A percentile compares a stretch with the other conserved stretches of the same genome.
These are phyloP conservation scores for Juncus inflexus DNA, from an alignment of 176 grass and related monocot species.

Conservation along the genomic window DNA sequence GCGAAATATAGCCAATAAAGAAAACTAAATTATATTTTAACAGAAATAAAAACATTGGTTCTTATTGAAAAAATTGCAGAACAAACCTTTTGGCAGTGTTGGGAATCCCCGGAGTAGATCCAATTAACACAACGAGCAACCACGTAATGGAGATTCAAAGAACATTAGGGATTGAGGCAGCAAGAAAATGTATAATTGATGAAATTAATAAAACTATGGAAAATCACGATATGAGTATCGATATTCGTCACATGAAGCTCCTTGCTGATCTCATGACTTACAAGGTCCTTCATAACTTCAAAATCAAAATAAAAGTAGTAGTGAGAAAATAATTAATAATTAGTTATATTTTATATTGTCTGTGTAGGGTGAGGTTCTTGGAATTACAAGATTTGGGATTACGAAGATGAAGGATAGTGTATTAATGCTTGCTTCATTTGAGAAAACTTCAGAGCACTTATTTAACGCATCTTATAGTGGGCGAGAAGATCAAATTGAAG, in stretches of 20 bases:
- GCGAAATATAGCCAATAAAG: no score
- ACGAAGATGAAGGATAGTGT: constrained; percentile 89
- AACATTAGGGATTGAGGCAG: constrained; percentile 85
- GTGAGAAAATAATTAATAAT: not conserved
- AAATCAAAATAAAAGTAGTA: not conserved
- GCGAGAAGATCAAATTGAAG: constrained; percentile 70
- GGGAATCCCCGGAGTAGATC: constrained; percentile 74
- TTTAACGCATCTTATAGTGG: constrained; percentile 87
- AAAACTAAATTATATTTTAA: no score
- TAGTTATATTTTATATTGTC: not conserved
- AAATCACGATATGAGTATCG: constrained; percentile 78
- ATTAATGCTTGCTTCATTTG: constrained; percentile 92
- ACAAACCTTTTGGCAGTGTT: constrained; percentile 90
- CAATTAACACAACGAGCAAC: constrained; percentile 65
- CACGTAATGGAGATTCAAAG: constrained; percentile 75
- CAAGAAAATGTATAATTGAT: constrained; percentile 67
- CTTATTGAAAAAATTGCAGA: constrained; percentile 30
- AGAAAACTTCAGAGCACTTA: constrained; percentile 89
- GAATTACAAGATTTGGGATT: constrained; percentile 84
- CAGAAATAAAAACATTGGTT: not conserved
- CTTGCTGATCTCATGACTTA: constrained; percentile 98
- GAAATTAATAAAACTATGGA: constrained; percentile 77
- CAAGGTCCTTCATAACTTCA: constrained; percentile 35
- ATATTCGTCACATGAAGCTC: constrained; percentile 94
- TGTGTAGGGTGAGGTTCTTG: constrained; percentile 80